phyloP scores from a whole-genome alignment of 176 grass and related monocot species.

The Ampelocalamus luodianensis region DNA sequence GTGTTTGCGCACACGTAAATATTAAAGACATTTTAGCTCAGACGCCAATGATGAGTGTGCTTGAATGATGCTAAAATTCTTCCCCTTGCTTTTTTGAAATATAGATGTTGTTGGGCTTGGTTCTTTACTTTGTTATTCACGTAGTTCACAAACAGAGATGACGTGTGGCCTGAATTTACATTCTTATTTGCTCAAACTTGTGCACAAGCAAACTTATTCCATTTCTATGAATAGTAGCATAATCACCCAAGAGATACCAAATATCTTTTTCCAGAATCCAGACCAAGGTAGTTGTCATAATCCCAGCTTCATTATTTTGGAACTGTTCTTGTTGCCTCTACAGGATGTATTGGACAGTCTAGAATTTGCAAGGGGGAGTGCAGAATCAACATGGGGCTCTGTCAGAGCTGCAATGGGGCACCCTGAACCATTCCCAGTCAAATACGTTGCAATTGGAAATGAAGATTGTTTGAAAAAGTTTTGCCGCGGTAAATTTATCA shows the following conservation, averaged over 20 bases:
- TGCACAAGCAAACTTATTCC: background rate
- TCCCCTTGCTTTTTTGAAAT: too few species aligned
- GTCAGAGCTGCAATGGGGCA: slow-evolving; percentile 92
- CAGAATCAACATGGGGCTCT: slow-evolving; percentile 89
- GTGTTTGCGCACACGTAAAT: too few species aligned
- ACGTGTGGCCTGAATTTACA: too few species aligned
- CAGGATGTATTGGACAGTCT: slow-evolving; percentile 90
- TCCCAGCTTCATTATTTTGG: background rate
- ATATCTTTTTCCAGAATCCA: background rate
- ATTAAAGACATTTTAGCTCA: too few species aligned
- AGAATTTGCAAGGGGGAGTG: slow-evolving; percentile 87
- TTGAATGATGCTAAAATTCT: too few species aligned
- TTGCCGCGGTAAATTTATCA: slow-evolving; percentile 56
- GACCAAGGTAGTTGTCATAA: background rate
- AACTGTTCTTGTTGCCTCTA: background rate
- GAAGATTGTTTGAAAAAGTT: slow-evolving; percentile 82
- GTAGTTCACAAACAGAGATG: too few species aligned
- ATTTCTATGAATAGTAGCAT: background rate
- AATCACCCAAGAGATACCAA: background rate
- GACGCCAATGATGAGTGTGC: too few species aligned
- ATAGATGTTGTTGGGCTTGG: too few species aligned
- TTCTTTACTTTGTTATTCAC: too few species aligned
- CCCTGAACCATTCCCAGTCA: slow-evolving; percentile 81
- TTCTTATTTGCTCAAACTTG: background rate
- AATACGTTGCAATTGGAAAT: slow-evolving; percentile 92